Conservation (phyloP, 352 stramenopile species). For the Thalassiosira ordinaria region DNA sequence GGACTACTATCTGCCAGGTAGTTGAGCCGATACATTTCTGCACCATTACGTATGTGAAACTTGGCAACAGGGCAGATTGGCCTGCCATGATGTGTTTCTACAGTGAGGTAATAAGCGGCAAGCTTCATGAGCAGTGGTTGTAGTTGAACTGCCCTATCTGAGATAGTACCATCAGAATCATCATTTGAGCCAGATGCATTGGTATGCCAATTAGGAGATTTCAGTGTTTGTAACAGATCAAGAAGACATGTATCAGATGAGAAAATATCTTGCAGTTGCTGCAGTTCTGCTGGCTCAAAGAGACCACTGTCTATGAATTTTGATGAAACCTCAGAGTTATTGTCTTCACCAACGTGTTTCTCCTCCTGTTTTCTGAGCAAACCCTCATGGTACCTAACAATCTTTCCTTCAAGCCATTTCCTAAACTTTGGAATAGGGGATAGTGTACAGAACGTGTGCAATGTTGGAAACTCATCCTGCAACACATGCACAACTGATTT, state of each 20-base stretch:
- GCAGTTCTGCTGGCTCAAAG: slow-evolving; percentile 31
- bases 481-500: slow-evolving; percentile 91
- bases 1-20: slow-evolving; percentile 78
- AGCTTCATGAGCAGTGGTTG: slow-evolving; percentile 71
- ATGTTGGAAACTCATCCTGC: slow-evolving; percentile 59
- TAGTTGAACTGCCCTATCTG: slow-evolving; percentile 45
- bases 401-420: slow-evolving; percentile 90
- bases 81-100: slow-evolving; percentile 75
- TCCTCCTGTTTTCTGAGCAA: slow-evolving; percentile 3
- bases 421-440: slow-evolving; percentile 93
- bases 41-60: slow-evolving; percentile 87
- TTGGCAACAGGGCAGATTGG: slow-evolving; percentile 85
- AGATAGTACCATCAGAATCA: slow-evolving; percentile 3
- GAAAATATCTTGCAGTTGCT: slow-evolving; percentile 31
- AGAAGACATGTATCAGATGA: slow-evolving; percentile 29
- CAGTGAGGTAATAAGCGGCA: slow-evolving; percentile 66
- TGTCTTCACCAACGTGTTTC: slow-evolving; percentile 1
- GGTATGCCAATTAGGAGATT: slow-evolving; percentile 37
- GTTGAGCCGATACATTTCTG: slow-evolving; percentile 82
- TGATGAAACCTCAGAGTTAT: neutral
- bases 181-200: neutral
- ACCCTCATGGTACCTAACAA: slow-evolving; percentile 44
- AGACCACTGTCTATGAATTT: slow-evolving; percentile 36
- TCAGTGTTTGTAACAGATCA: slow-evolving; percentile 34
- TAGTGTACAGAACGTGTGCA: slow-evolving; percentile 91